These are phyloP conservation scores for Ceriops decandra DNA, from an alignment of 345 rosid species.

Conservation along the genomic window DNA sequence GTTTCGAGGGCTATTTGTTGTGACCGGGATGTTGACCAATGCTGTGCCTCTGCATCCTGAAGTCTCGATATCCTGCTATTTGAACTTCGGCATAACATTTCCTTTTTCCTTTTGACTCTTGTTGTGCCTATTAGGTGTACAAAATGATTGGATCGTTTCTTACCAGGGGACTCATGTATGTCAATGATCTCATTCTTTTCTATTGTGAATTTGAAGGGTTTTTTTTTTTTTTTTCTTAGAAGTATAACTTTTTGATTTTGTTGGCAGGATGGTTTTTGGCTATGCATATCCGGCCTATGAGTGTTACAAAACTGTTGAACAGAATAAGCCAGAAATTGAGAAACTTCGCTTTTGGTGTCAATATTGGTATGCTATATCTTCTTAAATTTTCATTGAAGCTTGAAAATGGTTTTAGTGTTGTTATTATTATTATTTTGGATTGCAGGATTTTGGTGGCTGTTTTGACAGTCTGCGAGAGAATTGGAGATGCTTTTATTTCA, in stretches of 20 bases:
- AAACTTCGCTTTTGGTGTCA: conserved; percentile 68
- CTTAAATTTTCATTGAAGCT: not conserved
- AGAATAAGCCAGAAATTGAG: conserved; percentile 58
- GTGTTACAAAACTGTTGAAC: conserved; percentile 58
- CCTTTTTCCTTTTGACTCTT: not conserved
- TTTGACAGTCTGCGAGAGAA: conserved; percentile 56
- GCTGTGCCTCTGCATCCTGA: not conserved
- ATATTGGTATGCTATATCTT: conserved; percentile 39
- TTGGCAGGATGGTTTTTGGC: conserved; percentile 49
- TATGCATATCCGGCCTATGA: conserved; percentile 69
- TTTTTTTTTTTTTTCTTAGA: not conserved
- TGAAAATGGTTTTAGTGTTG: not conserved
- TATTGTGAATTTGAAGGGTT: not conserved
- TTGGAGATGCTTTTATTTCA: conserved; percentile 63
- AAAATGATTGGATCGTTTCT: conserved; percentile 41
- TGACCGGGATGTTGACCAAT: no score
- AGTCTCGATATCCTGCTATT: not conserved
- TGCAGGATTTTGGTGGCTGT: conserved; percentile 69
- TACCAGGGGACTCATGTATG: conserved; percentile 38
- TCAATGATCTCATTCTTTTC: not conserved
- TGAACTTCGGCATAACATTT: not conserved
- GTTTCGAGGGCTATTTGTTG: not conserved
- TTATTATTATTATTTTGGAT: not conserved
- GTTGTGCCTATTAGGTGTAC: conserved; percentile 6
- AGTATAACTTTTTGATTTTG: conserved; percentile 3